Evolutionary conservation across 2,329 filamentous ascomycete species (phyloP).

Genomic region (Fusarium irregulare): DNA sequence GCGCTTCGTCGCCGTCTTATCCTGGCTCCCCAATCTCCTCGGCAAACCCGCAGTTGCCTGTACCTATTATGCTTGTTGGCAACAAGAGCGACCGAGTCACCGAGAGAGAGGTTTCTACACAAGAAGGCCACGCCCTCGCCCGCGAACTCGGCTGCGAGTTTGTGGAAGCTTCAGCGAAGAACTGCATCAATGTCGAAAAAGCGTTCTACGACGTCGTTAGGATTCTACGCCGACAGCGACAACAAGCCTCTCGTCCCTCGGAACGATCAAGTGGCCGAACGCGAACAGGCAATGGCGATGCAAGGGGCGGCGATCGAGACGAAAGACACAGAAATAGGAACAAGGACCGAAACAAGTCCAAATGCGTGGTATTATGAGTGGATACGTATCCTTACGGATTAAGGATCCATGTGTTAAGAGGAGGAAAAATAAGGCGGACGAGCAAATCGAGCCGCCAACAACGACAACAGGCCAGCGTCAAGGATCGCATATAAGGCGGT

Average conservation of each 20-base stretch:
- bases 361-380: constrained; percentile 56
- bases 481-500: constrained; percentile 39
- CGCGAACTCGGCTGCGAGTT: constrained; percentile 96
- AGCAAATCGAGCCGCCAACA: constrained; percentile 25
- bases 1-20: constrained; percentile 79
- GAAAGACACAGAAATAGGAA: constrained; percentile 51
- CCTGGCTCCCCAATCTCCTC: constrained; percentile 77
- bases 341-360: constrained; percentile 51
- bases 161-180: constrained; percentile 96
- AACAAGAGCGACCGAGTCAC: constrained; percentile 98
- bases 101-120: constrained; percentile 94
- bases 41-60: constrained; percentile 70
- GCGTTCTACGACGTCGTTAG: constrained; percentile 98
- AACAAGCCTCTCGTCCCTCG: constrained; percentile 60
- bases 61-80: constrained; percentile 97
- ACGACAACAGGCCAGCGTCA: constrained; percentile 32
- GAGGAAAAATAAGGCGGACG: constrained; percentile 31
- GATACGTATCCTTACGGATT: constrained; percentile 3
- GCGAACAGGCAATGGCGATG: constrained; percentile 53
- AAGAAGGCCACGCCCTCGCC: constrained; percentile 92
- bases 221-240: constrained; percentile 85
- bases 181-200: constrained; percentile 98
- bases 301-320: constrained; percentile 49
- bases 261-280: constrained; percentile 53
- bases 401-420: constrained; percentile 23